Percentiles rank a stretch among this genome's conserved stretches.
These are phyloP conservation scores for Cercospora nicotianae DNA, from an alignment of 2,329 filamentous ascomycete species.

Conservation along the genomic window DNA sequence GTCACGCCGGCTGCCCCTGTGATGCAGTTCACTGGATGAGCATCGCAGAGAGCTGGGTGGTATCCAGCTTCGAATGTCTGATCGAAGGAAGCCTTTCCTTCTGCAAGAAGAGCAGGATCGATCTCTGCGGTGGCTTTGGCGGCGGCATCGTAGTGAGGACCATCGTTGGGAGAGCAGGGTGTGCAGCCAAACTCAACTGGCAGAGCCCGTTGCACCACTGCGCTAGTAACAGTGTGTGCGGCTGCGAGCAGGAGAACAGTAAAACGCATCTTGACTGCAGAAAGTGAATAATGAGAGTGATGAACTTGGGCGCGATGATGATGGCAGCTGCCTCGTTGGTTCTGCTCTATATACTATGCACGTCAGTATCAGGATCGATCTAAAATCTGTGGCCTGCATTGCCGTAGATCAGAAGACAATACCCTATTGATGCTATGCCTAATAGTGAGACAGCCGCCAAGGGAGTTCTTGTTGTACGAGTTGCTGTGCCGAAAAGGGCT, in stretches of 20 bases:
- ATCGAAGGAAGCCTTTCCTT: background rate
- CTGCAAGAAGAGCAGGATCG: background rate
- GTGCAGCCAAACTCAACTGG: background rate
- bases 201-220: background rate
- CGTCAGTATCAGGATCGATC: background rate
- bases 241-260: background rate
- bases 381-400: too few relatives aligned
- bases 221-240: slow-evolving; percentile 4
- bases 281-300: background rate
- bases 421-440: too few relatives aligned
- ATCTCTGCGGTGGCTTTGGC: background rate
- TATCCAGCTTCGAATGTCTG: background rate
- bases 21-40: background rate
- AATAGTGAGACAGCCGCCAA: background rate
- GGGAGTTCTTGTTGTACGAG: background rate
- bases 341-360: background rate
- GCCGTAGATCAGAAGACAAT: too few relatives aligned
- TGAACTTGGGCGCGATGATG: background rate
- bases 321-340: background rate
- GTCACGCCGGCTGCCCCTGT: background rate
- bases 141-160: background rate
- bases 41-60: background rate
- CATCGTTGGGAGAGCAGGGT: background rate
- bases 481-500: background rate
- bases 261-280: background rate